A percentile compares a stretch with the other conserved stretches of the same genome.
Evolutionary conservation across 1,139 yeast species (phyloP).

Genomic region (Blastobotrys petasosporus): DNA sequence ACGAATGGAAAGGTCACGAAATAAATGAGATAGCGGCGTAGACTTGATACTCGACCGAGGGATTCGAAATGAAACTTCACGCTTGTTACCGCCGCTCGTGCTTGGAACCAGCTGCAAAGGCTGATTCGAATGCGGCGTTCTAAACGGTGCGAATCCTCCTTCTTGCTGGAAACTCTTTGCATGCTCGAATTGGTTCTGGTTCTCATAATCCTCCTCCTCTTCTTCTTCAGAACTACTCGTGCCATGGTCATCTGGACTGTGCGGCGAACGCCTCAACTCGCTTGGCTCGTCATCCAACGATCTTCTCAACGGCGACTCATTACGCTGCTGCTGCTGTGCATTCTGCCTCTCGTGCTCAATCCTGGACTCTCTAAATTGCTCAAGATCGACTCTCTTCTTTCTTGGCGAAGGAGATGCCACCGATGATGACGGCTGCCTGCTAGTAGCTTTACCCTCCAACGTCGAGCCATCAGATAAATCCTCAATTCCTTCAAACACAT

Average conservation of each 20-base stretch:
- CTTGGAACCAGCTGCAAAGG: conserved; percentile 2
- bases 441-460: conserved; percentile 4
- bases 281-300: conserved; percentile 10
- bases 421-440: not conserved
- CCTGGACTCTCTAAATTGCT: conserved; percentile 5
- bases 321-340: not conserved
- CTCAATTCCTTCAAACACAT: conserved; percentile 28
- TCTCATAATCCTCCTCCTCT: conserved; percentile 1
- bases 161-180: conserved; percentile 5
- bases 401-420: not conserved
- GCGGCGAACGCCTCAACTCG: conserved; percentile 6
- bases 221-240: not conserved
- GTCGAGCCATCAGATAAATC: conserved; percentile 20
- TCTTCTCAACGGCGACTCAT: not conserved
- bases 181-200: not conserved
- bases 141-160: conserved; percentile 10
- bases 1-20: conserved; percentile 1
- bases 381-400: conserved; percentile 1
- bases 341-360: not conserved
- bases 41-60: conserved; percentile 14
- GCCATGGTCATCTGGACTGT: conserved; percentile 1
- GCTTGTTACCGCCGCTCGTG: conserved; percentile 9
- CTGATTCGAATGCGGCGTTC: conserved; percentile 2
- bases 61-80: conserved; percentile 23
- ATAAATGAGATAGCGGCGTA: conserved; percentile 7